A percentile compares a stretch with the other conserved stretches of the same genome.
Evolutionary conservation across 306 rosid genomes (phyloP).

Genomic region (Medicago lupulina): DNA sequence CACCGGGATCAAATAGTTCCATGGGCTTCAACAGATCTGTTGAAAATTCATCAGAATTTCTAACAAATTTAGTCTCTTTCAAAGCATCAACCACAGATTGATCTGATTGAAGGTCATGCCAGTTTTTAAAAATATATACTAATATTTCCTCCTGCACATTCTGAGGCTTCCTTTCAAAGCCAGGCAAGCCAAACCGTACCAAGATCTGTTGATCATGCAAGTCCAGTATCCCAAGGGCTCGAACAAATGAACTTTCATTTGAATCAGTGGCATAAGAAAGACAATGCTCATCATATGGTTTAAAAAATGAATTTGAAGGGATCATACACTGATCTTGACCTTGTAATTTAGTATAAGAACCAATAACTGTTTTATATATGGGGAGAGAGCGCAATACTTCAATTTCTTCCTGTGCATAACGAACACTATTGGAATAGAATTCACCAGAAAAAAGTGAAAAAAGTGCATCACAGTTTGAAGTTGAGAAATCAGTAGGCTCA

Average conservation of each 20-base stretch:
- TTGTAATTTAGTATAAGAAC: slow-evolving; percentile 75
- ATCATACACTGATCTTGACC: slow-evolving; percentile 82
- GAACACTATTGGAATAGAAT: slow-evolving; percentile 54
- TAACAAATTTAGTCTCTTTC: slow-evolving; percentile 82
- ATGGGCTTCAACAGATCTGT: slow-evolving; percentile 70
- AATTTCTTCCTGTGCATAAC: slow-evolving; percentile 70
- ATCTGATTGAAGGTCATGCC: slow-evolving; percentile 90
- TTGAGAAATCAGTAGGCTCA: slow-evolving; percentile 68
- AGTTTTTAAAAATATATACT: slow-evolving; percentile 74
- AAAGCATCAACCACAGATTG: slow-evolving; percentile 70
- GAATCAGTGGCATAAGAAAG: slow-evolving; percentile 77
- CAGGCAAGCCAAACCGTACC: slow-evolving; percentile 86
- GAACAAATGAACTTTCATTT: slow-evolving; percentile 73
- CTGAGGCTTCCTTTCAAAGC: slow-evolving; percentile 74
- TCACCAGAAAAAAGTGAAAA: slow-evolving; percentile 79
- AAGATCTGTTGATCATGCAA: slow-evolving; percentile 86
- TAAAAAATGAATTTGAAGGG: slow-evolving; percentile 83
- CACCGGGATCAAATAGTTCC: slow-evolving; percentile 89
- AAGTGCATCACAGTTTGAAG: slow-evolving; percentile 76
- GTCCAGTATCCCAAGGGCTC: slow-evolving; percentile 81
- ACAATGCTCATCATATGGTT: slow-evolving; percentile 79
- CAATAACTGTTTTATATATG: slow-evolving; percentile 86
- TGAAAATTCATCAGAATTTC: slow-evolving; percentile 87
- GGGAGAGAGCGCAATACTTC: slow-evolving; percentile 84
- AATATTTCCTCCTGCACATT: slow-evolving; percentile 77